Evolutionary conservation across 371 early-diverging fungal species (phyloP), one percentile per base, ranked within the genome.

Genomic region (Saksenaea oblongispora): DNA sequence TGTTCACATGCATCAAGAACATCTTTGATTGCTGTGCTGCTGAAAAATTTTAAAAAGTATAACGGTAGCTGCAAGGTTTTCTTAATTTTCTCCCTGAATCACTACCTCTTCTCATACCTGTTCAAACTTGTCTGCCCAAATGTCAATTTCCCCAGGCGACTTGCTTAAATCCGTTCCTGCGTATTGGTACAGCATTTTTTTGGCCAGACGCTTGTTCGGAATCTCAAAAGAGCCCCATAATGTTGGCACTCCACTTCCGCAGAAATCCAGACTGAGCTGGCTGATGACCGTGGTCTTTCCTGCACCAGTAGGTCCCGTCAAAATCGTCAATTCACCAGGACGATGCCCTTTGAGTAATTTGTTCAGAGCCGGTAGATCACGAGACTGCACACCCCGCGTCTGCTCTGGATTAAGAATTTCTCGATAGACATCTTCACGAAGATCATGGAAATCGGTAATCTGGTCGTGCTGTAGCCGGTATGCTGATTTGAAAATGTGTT

Each of bases 221-320:
- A 92, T 90, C 68, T 92, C 93, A 78, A 92, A 92, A 24, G 89
- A 89, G 2, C 93, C 93, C 92, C 92, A 92, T 27, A 92, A 67
- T 1, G 91, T 92, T 44, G 88, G 86, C 15, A 92, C 86, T 8
- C 90, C 89, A n/a, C 84, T 83, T 63, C 79, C 74, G 69, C 91
- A 90, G 67, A 80, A 90, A 65, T 91, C 91, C 17, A 92, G 69
- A 58, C 89, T 86, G 42, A 91, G 58, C 56, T 91, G 91, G 70
- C 88, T 88, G 18, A 91, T 76, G n/a, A 91, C 77, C 0, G 93
- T 92, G 0, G 93, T 92, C 64, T 92, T 92, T 22, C 93, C 93
- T 7, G 79, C 70, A 1, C 93, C 93, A 0, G 93, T 92, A 0
- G 91, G 80, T 0, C 93, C 93, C 22, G 90, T 91, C 58, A 91